phyloP scores from a whole-genome alignment of 2,329 filamentous ascomycete genomes.

The Chaetomium olivaceum region DNA sequence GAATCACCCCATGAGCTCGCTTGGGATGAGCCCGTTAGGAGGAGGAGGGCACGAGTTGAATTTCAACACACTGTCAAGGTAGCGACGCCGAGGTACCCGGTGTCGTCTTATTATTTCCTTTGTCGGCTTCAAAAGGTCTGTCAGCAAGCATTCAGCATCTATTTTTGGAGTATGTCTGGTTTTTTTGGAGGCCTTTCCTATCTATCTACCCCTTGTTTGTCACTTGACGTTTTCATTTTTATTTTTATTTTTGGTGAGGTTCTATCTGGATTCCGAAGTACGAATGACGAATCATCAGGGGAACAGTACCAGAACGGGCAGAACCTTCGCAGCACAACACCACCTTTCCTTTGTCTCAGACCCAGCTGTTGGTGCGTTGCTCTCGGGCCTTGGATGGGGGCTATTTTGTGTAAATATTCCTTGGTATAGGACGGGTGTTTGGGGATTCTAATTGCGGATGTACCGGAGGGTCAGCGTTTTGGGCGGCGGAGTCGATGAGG shows the following conservation, averaged over 20 bases:
- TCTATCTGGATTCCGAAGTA: conserved; percentile 9
- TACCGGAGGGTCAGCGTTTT: background rate
- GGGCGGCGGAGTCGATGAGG: background rate
- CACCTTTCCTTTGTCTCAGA: conserved; percentile 18
- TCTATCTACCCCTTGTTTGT: background rate
- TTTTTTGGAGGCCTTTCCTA: background rate
- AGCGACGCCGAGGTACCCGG: conserved; percentile 22
- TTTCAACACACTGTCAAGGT: conserved; percentile 42
- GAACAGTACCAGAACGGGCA: conserved; percentile 21
- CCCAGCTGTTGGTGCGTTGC: background rate
- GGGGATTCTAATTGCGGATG: conserved; percentile 13
- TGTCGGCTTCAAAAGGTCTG: conserved; percentile 21
- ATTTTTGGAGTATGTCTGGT: conserved; percentile 11
- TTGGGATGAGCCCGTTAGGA: conserved; percentile 35
- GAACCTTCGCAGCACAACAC: background rate
- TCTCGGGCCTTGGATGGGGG: background rate
- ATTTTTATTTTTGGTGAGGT: background rate
- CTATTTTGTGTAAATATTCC: background rate
- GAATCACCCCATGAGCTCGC: conserved; percentile 27
- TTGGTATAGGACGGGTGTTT: conserved; percentile 12
- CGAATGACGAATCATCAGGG: conserved; percentile 16
- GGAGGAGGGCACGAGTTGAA: conserved; percentile 41
- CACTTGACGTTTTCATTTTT: background rate
- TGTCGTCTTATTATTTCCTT: conserved; percentile 14
- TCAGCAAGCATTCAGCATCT: conserved; percentile 17